Evolutionary conservation across 1,284 basidiomycete species (phyloP).

Genomic region (Cutaneotrichosporon spelunceum): DNA sequence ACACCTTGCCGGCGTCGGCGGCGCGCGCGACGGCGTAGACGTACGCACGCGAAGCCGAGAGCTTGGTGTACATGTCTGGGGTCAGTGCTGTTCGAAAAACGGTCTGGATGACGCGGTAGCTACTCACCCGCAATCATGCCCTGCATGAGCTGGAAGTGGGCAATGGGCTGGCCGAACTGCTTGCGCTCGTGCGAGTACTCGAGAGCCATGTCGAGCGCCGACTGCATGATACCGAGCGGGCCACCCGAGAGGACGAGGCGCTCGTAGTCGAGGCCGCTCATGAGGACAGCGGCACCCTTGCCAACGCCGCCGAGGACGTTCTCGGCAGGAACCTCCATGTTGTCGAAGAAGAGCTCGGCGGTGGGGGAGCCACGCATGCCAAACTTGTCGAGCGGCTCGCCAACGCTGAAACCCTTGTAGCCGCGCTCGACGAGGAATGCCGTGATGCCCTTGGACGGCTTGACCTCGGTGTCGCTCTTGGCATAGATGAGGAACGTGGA

Average conservation of each 20-base stretch:
- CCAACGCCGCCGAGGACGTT: constrained; percentile 80
- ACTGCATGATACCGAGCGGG: constrained; percentile 84
- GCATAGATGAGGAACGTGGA: constrained; percentile 91
- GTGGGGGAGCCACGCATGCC: constrained; percentile 96
- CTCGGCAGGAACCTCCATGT: constrained; percentile 80
- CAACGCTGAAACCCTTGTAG: constrained; percentile 80
- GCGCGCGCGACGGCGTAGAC: constrained; percentile 89
- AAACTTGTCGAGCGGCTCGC: constrained; percentile 89
- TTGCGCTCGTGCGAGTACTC: constrained; percentile 87
- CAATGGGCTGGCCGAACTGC: constrained; percentile 82
- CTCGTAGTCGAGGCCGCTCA: constrained; percentile 91
- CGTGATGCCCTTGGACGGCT: constrained; percentile 74
- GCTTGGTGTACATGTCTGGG: constrained; percentile 88
- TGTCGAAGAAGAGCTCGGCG: constrained; percentile 87
- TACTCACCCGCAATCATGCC: constrained; percentile 59
- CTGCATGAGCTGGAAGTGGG: constrained; percentile 95
- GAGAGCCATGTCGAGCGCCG: constrained; percentile 82
- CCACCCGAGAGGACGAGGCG: constrained; percentile 87
- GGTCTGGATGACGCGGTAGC: too few species aligned
- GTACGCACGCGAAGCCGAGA: constrained; percentile 82
- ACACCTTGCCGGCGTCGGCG: constrained; percentile 76
- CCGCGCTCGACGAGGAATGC: constrained; percentile 83
- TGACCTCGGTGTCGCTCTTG: constrained; percentile 73
- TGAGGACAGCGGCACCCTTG: constrained; percentile 79
- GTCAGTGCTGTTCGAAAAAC: too few species aligned